phyloP scores from a whole-genome alignment of 2,329 filamentous ascomycete genomes.

The Colletotrichum filicis region DNA sequence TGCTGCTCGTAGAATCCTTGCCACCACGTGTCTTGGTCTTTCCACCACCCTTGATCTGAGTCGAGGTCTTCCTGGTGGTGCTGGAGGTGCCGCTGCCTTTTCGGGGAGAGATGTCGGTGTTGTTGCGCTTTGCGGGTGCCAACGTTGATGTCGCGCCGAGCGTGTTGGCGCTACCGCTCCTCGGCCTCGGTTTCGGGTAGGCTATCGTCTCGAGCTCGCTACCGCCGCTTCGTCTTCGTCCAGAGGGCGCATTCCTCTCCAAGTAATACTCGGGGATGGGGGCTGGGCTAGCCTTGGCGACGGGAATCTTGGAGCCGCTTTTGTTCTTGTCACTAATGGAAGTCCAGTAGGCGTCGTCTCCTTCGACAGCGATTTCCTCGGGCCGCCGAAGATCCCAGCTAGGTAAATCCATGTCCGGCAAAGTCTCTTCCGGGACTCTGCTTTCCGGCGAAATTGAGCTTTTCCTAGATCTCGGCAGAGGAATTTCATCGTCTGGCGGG shows the following conservation, averaged over 20 bases:
- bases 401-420: conserved; percentile 53
- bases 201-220: conserved; percentile 66
- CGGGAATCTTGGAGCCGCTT: conserved; percentile 78
- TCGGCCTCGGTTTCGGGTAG: conserved; percentile 71
- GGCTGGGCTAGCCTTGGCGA: conserved; percentile 82
- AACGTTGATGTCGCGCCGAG: conserved; percentile 48
- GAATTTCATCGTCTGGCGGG: conserved; percentile 23
- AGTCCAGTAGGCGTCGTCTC: conserved; percentile 62
- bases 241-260: conserved; percentile 77
- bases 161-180: conserved; percentile 74
- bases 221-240: conserved; percentile 69
- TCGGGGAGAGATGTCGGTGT: conserved; percentile 65
- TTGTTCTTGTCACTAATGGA: conserved; percentile 61
- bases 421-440: conserved; percentile 49
- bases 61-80: conserved; percentile 56
- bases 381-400: conserved; percentile 80
- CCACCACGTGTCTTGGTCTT: conserved; percentile 73
- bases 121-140: conserved; percentile 52
- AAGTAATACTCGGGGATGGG: conserved; percentile 78
- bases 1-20: conserved; percentile 56
- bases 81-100: conserved; percentile 49
- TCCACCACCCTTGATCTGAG: conserved; percentile 54
- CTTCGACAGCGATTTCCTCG: conserved; percentile 78
- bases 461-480: conserved; percentile 49
- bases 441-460: conserved; percentile 55